A percentile compares a stretch with the other conserved stretches of the same genome.
Evolutionary conservation across 2,329 filamentous ascomycete genomes (phyloP).

Genomic region (Lasiodiplodia sp.): DNA sequence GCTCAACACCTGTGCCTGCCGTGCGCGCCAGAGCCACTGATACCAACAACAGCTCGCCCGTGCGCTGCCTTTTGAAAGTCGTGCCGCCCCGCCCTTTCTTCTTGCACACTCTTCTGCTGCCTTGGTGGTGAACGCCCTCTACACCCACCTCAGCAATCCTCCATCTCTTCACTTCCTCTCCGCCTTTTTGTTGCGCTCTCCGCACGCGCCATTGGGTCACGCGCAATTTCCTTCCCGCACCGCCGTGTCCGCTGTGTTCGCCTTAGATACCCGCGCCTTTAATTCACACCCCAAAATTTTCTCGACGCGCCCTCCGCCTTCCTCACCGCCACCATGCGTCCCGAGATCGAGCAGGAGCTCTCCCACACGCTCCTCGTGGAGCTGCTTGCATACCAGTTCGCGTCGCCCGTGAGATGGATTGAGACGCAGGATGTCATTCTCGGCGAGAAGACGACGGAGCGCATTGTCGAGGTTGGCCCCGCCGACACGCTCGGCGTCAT

Average conservation of each 20-base stretch:
- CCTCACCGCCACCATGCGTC: slow-evolving; percentile 71
- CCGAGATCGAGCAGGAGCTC: slow-evolving; percentile 99
- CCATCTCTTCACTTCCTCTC: slow-evolving; percentile 31
- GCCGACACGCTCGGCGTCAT: slow-evolving; percentile 97
- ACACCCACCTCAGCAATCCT: slow-evolving; percentile 31
- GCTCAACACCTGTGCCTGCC: slow-evolving; percentile 27
- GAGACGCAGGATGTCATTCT: slow-evolving; percentile 99
- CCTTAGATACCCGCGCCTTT: slow-evolving; percentile 29
- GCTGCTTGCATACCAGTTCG: slow-evolving; percentile 98
- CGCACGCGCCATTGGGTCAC: slow-evolving; percentile 26
- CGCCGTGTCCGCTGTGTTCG: slow-evolving; percentile 9
- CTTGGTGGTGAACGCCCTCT: slow-evolving; percentile 32
- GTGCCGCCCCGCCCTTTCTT: slow-evolving; percentile 32
- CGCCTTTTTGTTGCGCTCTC: slow-evolving; percentile 33
- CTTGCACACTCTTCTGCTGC: slow-evolving; percentile 33
- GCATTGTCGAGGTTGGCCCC: slow-evolving; percentile 96
- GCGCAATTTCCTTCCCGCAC: slow-evolving; percentile 12
- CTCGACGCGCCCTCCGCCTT: slow-evolving; percentile 16
- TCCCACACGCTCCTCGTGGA: slow-evolving; percentile 97
- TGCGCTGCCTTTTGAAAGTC: slow-evolving; percentile 13
- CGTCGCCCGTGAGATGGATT: slow-evolving; percentile 98
- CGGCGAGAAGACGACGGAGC: slow-evolving; percentile 92
- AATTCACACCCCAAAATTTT: slow-evolving; percentile 26
- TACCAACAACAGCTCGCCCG: slow-evolving; percentile 25
- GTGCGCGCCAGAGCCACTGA: slow-evolving; percentile 5